phyloP scores from a whole-genome alignment of 352 stramenopile genomes.

The Blastocystis sp. region DNA sequence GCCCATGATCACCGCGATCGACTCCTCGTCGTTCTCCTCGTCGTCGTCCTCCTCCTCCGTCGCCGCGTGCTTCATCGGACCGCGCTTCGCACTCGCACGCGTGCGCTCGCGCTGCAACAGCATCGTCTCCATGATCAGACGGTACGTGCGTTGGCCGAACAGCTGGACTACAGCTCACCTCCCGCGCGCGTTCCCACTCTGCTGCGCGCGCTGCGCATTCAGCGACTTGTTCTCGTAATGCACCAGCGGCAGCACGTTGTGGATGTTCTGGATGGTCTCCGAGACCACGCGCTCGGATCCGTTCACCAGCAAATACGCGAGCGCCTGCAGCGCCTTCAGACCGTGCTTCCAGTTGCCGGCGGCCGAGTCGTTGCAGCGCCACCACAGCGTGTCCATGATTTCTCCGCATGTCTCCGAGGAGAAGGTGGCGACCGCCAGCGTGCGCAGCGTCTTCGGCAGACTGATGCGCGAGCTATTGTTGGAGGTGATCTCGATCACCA shows the following conservation, averaged over 20 bases:
- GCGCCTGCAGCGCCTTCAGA: slow-evolving; percentile 48
- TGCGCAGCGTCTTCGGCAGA: slow-evolving; percentile 49
- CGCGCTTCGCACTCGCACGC: not conserved
- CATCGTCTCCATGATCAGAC: slow-evolving; percentile 43
- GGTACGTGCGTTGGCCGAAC: slow-evolving; percentile 18
- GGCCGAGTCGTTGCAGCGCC: slow-evolving; percentile 38
- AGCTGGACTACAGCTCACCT: slow-evolving; percentile 24
- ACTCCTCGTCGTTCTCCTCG: not conserved
- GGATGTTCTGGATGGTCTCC: slow-evolving; percentile 48
- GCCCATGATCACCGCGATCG: not conserved
- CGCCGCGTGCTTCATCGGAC: not conserved
- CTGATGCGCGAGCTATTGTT: slow-evolving; percentile 54
- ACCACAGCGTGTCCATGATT: slow-evolving; percentile 53
- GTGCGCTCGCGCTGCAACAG: slow-evolving; percentile 16
- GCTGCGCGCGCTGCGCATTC: slow-evolving; percentile 22
- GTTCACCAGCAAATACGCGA: slow-evolving; percentile 55
- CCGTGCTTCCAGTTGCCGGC: slow-evolving; percentile 55
- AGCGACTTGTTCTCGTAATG: slow-evolving; percentile 45
- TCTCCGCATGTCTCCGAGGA: slow-evolving; percentile 42
- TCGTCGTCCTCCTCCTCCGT: not conserved
- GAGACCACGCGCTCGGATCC: slow-evolving; percentile 37
- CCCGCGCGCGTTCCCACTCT: not conserved
- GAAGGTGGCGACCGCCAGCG: slow-evolving; percentile 15
- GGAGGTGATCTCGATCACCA: slow-evolving; percentile 52
- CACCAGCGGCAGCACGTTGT: slow-evolving; percentile 40